Conservation (phyloP, 805 yeast genomes). For the Candida dajiaensis region DNA sequence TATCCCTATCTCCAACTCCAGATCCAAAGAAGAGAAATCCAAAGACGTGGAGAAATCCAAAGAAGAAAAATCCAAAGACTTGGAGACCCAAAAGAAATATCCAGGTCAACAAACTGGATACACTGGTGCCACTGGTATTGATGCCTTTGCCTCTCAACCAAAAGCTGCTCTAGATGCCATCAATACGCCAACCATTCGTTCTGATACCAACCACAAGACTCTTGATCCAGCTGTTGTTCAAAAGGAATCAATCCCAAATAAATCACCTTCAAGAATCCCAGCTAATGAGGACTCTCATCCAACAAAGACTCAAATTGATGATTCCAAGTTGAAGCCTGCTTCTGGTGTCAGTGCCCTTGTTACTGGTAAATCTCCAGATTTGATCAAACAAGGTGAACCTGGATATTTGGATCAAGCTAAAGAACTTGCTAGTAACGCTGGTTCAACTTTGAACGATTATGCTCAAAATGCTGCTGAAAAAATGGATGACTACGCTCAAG, state of each 20-base stretch:
- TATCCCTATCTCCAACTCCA: background rate
- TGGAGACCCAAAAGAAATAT: background rate
- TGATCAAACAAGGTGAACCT: background rate
- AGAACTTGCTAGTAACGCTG: slow-evolving; percentile 4
- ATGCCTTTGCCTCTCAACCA: slow-evolving; percentile 8
- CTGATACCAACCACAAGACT: background rate
- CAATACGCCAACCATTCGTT: background rate
- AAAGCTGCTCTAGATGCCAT: background rate
- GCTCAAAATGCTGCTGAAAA: slow-evolving; percentile 15
- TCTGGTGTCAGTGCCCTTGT: slow-evolving; percentile 1
- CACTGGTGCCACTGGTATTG: slow-evolving; percentile 6
- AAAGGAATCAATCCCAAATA: background rate
- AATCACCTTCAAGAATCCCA: background rate
- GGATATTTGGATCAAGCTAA: slow-evolving; percentile 7
- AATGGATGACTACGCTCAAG: slow-evolving; percentile 8
- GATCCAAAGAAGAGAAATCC: background rate
- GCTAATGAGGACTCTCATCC: slow-evolving; percentile 2
- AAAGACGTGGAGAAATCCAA: too few species aligned
- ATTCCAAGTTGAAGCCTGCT: background rate
- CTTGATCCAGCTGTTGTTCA: background rate
- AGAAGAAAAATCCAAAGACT: background rate
- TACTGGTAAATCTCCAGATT: background rate
- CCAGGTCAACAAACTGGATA: slow-evolving; percentile 9
- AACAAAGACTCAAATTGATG: background rate
- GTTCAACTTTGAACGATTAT: slow-evolving; percentile 6